Evolutionary conservation across 441 rosid genomes (phyloP).

Genomic region (Croton setiger): DNA sequence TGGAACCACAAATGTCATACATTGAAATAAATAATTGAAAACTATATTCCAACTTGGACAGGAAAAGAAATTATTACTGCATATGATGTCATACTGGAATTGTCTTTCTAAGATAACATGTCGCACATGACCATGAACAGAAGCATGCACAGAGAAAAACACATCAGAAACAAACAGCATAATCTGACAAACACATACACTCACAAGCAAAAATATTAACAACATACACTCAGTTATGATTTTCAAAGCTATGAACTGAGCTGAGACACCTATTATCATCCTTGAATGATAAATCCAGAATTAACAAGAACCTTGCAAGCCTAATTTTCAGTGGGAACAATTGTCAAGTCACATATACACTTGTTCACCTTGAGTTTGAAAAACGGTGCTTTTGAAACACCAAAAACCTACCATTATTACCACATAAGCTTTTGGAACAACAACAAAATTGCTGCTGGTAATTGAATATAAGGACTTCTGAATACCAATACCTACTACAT

Average conservation of each 20-base stretch:
- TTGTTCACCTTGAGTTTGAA: not conserved
- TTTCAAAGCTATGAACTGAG: too few relatives aligned
- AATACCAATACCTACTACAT: too few relatives aligned
- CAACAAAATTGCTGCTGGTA: too few relatives aligned
- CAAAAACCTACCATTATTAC: not conserved
- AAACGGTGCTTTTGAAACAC: not conserved
- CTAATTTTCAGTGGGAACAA: not conserved
- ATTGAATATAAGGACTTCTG: too few relatives aligned
- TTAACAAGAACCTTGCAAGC: not conserved
- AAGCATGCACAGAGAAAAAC: not conserved
- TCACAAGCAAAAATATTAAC: not conserved
- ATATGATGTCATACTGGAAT: not conserved
- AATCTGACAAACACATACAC: not conserved
- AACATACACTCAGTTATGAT: not conserved
- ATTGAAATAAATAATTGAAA: not conserved
- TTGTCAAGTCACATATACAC: not conserved
- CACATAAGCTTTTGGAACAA: too few relatives aligned
- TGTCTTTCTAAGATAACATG: not conserved
- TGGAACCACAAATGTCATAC: slow-evolving; percentile 2
- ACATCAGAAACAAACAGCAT: not conserved
- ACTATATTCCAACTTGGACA: not conserved
- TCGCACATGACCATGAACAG: not conserved
- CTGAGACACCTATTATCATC: not conserved
- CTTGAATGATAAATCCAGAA: not conserved
- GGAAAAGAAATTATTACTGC: not conserved